Conservation (phyloP, 1,139 yeast species). For the Debaryomyces nepalensis region DNA sequence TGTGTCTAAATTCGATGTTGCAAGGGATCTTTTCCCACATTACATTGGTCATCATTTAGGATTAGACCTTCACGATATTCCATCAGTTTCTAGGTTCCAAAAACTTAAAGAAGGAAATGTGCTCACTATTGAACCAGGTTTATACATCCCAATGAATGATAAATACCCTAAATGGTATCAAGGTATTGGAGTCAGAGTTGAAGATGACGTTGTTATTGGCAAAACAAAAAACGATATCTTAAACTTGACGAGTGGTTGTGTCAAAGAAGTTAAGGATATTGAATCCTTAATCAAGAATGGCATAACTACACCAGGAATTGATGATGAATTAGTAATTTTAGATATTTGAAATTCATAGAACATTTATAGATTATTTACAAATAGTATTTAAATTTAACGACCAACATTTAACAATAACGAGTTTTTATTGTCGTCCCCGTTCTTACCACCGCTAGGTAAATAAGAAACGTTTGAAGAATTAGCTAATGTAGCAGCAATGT, state of each 20-base stretch:
- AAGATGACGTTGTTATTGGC: conserved; percentile 88
- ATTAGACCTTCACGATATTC: conserved; percentile 87
- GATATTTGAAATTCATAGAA: conserved; percentile 32
- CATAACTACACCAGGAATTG: conserved; percentile 52
- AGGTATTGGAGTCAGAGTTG: conserved; percentile 92
- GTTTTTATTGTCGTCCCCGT: conserved; percentile 34
- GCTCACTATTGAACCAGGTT: conserved; percentile 92
- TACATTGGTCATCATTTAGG: conserved; percentile 96
- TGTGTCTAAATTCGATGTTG: conserved; percentile 54
- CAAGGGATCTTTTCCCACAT: conserved; percentile 78
- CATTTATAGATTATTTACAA: conserved; percentile 17
- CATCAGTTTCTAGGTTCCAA: conserved; percentile 58
- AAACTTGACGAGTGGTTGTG: conserved; percentile 76
- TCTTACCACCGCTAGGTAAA: conserved; percentile 63
- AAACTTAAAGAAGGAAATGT: conserved; percentile 68
- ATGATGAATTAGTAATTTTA: conserved; percentile 52
- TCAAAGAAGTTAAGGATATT: conserved; percentile 80
- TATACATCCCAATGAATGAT: conserved; percentile 74
- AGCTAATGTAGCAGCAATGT: conserved; percentile 88
- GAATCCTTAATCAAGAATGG: conserved; percentile 67
- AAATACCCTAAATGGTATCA: conserved; percentile 80
- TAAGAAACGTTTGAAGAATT: conserved; percentile 87
- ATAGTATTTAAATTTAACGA: conserved; percentile 25
- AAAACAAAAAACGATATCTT: conserved; percentile 55
- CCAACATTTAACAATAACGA: conserved; percentile 49